These are phyloP conservation scores for Pseudocercospora vitis DNA, from an alignment of 2,329 filamentous ascomycete genomes.

Conservation along the genomic window DNA sequence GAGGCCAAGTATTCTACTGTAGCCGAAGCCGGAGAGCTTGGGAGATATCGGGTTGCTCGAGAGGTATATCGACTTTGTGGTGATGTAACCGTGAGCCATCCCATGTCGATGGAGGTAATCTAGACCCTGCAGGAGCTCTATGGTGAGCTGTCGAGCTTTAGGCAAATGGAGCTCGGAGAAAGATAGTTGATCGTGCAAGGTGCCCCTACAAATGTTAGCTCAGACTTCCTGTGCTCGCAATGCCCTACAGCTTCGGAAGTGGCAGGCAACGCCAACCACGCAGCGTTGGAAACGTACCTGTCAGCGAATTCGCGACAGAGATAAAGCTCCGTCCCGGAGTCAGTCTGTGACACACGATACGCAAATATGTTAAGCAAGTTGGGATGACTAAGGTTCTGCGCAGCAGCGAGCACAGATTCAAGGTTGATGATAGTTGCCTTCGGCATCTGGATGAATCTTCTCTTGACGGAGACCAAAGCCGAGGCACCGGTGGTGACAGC, in stretches of 20 bases:
- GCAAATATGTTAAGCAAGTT: slow-evolving; percentile 79
- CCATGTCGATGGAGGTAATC: slow-evolving; percentile 84
- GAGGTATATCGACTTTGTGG: slow-evolving; percentile 27
- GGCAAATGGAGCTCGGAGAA: slow-evolving; percentile 68
- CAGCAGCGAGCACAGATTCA: slow-evolving; percentile 58
- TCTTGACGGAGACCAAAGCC: slow-evolving; percentile 34
- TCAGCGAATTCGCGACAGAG: slow-evolving; percentile 34
- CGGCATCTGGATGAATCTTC: slow-evolving; percentile 26
- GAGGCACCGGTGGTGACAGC: slow-evolving; percentile 18
- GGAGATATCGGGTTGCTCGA: slow-evolving; percentile 42
- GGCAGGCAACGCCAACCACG: not conserved
- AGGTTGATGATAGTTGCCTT: slow-evolving; percentile 33
- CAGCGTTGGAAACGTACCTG: slow-evolving; percentile 6
- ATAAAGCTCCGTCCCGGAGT: slow-evolving; percentile 24
- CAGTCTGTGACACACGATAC: slow-evolving; percentile 44
- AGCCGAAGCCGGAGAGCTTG: slow-evolving; percentile 73
- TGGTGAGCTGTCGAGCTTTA: slow-evolving; percentile 84
- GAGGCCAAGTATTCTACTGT: slow-evolving; percentile 64
- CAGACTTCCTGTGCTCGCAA: too few relatives aligned
- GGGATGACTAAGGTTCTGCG: slow-evolving; percentile 73
- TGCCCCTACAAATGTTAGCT: slow-evolving; percentile 55
- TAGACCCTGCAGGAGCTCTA: slow-evolving; percentile 84
- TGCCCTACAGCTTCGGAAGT: not conserved
- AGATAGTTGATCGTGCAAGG: slow-evolving; percentile 77
- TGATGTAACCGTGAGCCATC: slow-evolving; percentile 62